A percentile compares a stretch with the other conserved stretches of the same genome.
These are phyloP conservation scores for Trametes villosa DNA, from an alignment of 768 basidiomycete species.

Conservation along the genomic window DNA sequence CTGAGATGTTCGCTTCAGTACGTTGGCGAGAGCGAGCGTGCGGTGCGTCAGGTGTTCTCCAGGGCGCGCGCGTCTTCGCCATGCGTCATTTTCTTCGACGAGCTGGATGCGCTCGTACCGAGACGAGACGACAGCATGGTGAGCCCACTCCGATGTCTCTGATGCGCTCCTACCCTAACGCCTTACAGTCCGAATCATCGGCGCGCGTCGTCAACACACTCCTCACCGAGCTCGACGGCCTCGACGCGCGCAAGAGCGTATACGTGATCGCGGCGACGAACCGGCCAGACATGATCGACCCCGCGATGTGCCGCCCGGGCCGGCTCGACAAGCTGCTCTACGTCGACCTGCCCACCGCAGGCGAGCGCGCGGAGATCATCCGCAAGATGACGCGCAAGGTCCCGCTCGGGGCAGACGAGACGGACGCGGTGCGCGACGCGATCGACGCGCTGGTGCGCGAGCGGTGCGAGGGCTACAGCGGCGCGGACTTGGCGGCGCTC, in stretches of 20 bases:
- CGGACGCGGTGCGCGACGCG: conserved; percentile 10
- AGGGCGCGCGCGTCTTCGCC: conserved; percentile 92
- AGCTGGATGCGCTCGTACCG: conserved; percentile 91
- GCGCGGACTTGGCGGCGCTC: conserved; percentile 87
- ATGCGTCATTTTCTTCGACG: conserved; percentile 95
- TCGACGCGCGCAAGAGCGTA: conserved; percentile 83
- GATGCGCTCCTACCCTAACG: neutral
- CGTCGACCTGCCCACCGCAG: conserved; percentile 78
- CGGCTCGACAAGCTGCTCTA: conserved; percentile 93
- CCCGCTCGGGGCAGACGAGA: conserved; percentile 53
- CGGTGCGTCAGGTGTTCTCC: conserved; percentile 93
- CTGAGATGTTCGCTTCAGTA: conserved; percentile 55
- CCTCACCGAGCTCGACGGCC: conserved; percentile 91
- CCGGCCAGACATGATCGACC: conserved; percentile 96
- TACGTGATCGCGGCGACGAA: conserved; percentile 97
- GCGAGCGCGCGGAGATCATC: conserved; percentile 84
- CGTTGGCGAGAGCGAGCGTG: conserved; percentile 95
- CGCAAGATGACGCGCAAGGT: conserved; percentile 74
- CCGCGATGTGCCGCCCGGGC: conserved; percentile 97
- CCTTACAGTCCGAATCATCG: conserved; percentile 84
- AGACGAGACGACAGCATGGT: conserved; percentile 89
- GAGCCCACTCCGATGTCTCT: conserved; percentile 31
- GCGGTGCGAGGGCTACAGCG: conserved; percentile 85
- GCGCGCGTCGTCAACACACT: conserved; percentile 94
- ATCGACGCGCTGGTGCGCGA: conserved; percentile 57